Evolutionary conservation across 2,329 filamentous ascomycete genomes (phyloP), one percentile per base, ranked within the genome.

Genomic region (Colletotrichum ledebouriae): DNA sequence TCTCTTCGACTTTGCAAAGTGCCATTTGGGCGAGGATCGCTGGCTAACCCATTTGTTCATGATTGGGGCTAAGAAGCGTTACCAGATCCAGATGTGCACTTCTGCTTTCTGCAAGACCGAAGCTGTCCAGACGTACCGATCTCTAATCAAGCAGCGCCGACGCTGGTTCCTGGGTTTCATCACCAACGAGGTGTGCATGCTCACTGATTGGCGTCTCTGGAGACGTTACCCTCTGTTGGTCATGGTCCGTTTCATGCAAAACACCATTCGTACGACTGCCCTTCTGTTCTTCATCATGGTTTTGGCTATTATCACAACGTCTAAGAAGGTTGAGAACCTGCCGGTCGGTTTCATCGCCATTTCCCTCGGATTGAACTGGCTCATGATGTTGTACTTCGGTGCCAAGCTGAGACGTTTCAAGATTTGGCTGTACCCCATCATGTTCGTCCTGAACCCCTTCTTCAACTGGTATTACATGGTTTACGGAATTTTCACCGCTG

Each of bases 381-480:
- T 94, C 57, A 88, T 98, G 78, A 98, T 98, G 95, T 83, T 98
- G 70, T 98, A 97, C 82, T 98, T 98, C 78, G 95, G 94, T 25
- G 87, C 90, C 63, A 94, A 93, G 79, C 87, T 98, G 56, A 90
- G 91, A 69, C 88, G 96, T 11, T 98, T 91, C 83, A 98, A 99
- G 84, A 92, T 97, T 70, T 95, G 93, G 91, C 84, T 98, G 6
- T 98, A 98, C 77, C 95, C 95, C 0, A 75, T 98, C 71, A 98
- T 98, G 94, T 98, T 98, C 77, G 81, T 97, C 53, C 79, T 98
- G 71, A 98, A 98, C 76, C 95, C 96, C 0, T 97, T 98, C 76
- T 94, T 98, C 85, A 98, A 98, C 80, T 98, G 95, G 95, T 88
- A 94, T 67, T 98, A 98, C 82, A 97, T 98, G 92, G 92, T 97